Conservation (phyloP, 2,329 filamentous ascomycete species). For the Penicillium verrucosum region DNA sequence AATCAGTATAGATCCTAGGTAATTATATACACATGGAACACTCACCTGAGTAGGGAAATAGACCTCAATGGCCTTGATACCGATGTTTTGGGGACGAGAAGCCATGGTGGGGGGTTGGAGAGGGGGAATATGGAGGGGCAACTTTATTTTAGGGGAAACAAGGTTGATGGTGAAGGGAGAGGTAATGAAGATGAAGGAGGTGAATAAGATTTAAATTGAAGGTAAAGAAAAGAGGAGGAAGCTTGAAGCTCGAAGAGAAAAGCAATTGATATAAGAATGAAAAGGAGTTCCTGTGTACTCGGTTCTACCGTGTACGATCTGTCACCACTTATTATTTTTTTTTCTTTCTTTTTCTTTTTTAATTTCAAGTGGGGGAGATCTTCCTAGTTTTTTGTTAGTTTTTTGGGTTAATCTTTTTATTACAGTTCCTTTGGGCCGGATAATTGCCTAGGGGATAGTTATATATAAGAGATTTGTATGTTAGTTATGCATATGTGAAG, state of each 20-base stretch:
- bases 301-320: conserved; percentile 29
- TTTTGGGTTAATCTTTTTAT: background rate
- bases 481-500: background rate
- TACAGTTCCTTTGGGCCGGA: conserved; percentile 9
- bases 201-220: background rate
- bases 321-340: conserved; percentile 20
- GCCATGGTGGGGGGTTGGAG: conserved; percentile 55
- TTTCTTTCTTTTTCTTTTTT: background rate
- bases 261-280: conserved; percentile 13
- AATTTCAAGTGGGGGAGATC: conserved; percentile 1
- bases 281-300: conserved; percentile 18
- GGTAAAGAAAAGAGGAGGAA: conserved; percentile 5
- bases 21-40: conserved; percentile 12
- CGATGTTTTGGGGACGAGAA: conserved; percentile 77
- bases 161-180: conserved; percentile 1
- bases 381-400: background rate
- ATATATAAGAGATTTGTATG: background rate
- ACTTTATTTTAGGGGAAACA: background rate
- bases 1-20: background rate
- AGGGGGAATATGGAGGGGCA: conserved; percentile 7
- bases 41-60: conserved; percentile 83
- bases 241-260: conserved; percentile 12
- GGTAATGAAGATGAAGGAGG: background rate
- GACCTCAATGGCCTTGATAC: conserved; percentile 89
- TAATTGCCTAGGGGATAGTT: background rate